Evolutionary conservation across 805 yeast genomes (phyloP).

Genomic region (Deakozyma indianensis): DNA sequence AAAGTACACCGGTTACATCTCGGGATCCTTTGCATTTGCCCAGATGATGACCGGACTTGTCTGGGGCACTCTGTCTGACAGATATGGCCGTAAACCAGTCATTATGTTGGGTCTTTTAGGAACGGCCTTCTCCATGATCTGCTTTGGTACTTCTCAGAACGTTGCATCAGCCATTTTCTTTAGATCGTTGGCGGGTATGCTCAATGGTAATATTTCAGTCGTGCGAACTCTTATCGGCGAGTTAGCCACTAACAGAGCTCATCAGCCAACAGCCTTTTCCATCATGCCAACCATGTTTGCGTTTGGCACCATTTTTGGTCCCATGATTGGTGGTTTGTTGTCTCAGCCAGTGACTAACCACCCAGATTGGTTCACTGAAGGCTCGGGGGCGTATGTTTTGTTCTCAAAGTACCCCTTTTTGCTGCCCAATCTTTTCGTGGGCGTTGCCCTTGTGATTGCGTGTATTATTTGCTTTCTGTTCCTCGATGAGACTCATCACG

Average conservation of each 20-base stretch:
- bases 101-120: slow-evolving; percentile 39
- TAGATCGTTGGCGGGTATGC: slow-evolving; percentile 37
- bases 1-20: slow-evolving; percentile 45
- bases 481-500: slow-evolving; percentile 38
- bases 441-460: slow-evolving; percentile 24
- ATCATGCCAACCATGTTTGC: slow-evolving; percentile 50
- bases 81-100: slow-evolving; percentile 41
- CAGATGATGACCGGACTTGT: slow-evolving; percentile 43
- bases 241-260: slow-evolving; percentile 37
- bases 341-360: slow-evolving; percentile 29
- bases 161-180: slow-evolving; percentile 40
- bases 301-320: slow-evolving; percentile 47
- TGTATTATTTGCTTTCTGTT: slow-evolving; percentile 29
- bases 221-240: slow-evolving; percentile 50
- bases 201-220: slow-evolving; percentile 56
- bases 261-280: slow-evolving; percentile 50
- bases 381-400: slow-evolving; percentile 5
- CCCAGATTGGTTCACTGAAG: slow-evolving; percentile 15
- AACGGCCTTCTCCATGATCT: slow-evolving; percentile 31
- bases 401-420: slow-evolving; percentile 33
- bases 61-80: slow-evolving; percentile 47
- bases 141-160: slow-evolving; percentile 40
- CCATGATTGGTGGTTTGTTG: slow-evolving; percentile 40
- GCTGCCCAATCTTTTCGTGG: slow-evolving; percentile 36
- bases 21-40: slow-evolving; percentile 47